Percentiles rank a stretch among this genome's conserved stretches.
These are phyloP conservation scores for Cadophora gregata DNA, from an alignment of 2,329 filamentous ascomycete species.

Conservation along the genomic window DNA sequence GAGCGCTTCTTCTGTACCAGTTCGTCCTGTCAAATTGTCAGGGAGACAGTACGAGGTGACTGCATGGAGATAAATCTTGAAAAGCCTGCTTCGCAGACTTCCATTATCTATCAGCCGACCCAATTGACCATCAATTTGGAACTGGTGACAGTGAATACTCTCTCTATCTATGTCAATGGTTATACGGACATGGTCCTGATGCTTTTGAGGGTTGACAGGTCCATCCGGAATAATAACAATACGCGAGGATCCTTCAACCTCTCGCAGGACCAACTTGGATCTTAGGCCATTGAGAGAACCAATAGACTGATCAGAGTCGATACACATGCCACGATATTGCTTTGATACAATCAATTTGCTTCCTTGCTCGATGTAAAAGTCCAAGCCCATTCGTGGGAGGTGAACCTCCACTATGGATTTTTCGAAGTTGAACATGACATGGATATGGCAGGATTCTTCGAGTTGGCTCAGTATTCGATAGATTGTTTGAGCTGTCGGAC, in stretches of 20 bases:
- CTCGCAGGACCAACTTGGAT: constrained; percentile 55
- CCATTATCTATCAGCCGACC: constrained; percentile 58
- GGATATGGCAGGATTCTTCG: constrained; percentile 46
- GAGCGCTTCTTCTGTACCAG: no score
- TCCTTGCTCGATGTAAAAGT: constrained; percentile 49
- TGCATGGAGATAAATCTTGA: constrained; percentile 56
- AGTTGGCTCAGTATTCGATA: constrained; percentile 46
- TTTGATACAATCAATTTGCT: constrained; percentile 48
- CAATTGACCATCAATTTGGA: constrained; percentile 49
- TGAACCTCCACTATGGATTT: constrained; percentile 43
- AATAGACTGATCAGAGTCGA: constrained; percentile 54
- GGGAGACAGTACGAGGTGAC: constrained; percentile 55
- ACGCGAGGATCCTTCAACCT: constrained; percentile 38
- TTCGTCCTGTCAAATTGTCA: constrained; percentile 33
- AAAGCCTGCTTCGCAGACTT: constrained; percentile 57
- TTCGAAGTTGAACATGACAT: constrained; percentile 42
- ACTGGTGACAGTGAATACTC: no score
- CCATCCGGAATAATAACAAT: constrained; percentile 50
- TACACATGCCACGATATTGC: constrained; percentile 55
- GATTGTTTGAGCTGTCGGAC: constrained; percentile 45
- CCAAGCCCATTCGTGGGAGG: constrained; percentile 54
- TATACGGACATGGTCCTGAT: no score
- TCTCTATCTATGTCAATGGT: no score
- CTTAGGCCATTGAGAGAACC: constrained; percentile 56
- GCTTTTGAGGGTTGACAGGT: constrained; percentile 41